Base-by-base conservation (phyloP, 306 rosid genomes). In the Elaeagnus macrophylla region DNA sequence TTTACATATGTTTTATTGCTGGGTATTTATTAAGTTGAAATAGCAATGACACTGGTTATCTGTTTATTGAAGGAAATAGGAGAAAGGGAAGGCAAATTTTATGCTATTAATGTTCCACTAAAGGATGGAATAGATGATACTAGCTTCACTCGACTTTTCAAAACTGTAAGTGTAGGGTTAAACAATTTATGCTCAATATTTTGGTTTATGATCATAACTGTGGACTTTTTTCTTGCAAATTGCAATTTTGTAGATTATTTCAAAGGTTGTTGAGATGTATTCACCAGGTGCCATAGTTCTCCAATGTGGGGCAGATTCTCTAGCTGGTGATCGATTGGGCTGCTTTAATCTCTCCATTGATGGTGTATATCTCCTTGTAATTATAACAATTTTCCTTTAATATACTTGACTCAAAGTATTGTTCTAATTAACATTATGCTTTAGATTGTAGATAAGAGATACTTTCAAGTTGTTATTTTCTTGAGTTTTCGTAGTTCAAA, bases 311-410 rank as follows among this genome's bases (percentile, higher is more conserved):
- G 99, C 99, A 36, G 99, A 91, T 80, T 91, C 99, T 1, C 89
- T 91, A 65, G 96, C 99, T 64, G 96, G 96, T 56, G 99, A 91
- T 65, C 96, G 99, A 71, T 75, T 91, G 79, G 99, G 99, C 72
- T 91, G 99, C 89, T 91, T 91, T 93, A 91, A 91, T 80, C 99
- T 91, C 73, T 91, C 99, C 71, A 87, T 91, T 80, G 99, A 91
- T 82, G 99, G 99, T 91, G 83, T 73, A 73, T 79, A 50, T 72
- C 71, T 77, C 68, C 69, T 60, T 54, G 82, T 81, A 73, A 79
- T 74, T 69, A 17, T 47, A 39, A 39, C 42, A 14, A 38, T 72
- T 74, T 48, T 11, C 47, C 61, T 45, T 55, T 48, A 13, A 32
- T 15, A 19, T 16, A 42, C 42, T 65, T 48, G n/a, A 18, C 10